Conservation (phyloP, 2,329 filamentous ascomycete species). For the Triangularia setosa region DNA sequence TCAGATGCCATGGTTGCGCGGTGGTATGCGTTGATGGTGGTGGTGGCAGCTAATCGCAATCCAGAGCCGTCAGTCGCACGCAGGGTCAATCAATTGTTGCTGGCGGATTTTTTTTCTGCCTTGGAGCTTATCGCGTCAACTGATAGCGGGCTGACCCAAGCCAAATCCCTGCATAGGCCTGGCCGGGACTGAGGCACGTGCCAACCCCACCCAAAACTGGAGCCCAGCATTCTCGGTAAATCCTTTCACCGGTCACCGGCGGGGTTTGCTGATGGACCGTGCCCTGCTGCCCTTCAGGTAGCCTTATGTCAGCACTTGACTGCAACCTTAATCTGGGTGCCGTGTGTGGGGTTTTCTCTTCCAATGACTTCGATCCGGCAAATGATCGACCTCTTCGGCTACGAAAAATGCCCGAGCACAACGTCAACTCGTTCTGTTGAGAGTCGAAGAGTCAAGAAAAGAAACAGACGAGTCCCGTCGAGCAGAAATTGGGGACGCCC, state of each 20-base stretch:
- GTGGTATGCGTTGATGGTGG: neutral
- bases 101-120: conserved; percentile 7
- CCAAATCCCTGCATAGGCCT: neutral
- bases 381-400: conserved; percentile 8
- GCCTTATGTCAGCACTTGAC: neutral
- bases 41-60: neutral
- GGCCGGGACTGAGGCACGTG: neutral
- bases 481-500: neutral
- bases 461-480: neutral
- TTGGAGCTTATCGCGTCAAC: conserved; percentile 4
- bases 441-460: neutral
- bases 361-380: neutral
- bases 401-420: conserved; percentile 9
- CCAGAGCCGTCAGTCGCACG: neutral
- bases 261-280: neutral
- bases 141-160: neutral
- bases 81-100: conserved; percentile 1
- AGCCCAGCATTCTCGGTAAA: neutral
- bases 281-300: neutral
- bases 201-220: neutral
- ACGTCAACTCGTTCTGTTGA: conserved; percentile 1
- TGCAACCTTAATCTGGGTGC: conserved; percentile 3
- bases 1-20: conserved; percentile 30
- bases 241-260: conserved; percentile 7
- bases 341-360: neutral